Conservation (phyloP, 495 filamentous ascomycete species). For the Annulohypoxylon stygium region DNA sequence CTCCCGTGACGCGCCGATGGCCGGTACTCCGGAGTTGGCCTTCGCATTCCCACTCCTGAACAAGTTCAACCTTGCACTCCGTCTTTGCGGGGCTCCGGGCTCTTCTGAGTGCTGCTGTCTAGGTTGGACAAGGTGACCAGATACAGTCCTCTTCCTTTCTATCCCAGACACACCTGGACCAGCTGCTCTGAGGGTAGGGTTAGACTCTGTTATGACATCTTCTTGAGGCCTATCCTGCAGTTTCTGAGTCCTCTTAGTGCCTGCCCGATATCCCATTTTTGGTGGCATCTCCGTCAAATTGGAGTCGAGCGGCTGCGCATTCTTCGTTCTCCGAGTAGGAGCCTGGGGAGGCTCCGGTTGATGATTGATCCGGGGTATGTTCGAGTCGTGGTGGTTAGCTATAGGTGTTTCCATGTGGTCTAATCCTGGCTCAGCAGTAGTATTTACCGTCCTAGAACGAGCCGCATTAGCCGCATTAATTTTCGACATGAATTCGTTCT, state of each 20-base stretch:
- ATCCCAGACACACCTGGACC: constrained; percentile 50
- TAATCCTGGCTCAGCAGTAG: constrained; percentile 33
- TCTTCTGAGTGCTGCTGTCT: constrained; percentile 67
- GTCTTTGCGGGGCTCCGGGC: constrained; percentile 77
- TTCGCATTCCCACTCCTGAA: constrained; percentile 70
- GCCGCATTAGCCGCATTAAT: constrained; percentile 55
- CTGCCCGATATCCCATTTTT: constrained; percentile 69
- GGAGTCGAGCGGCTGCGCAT: constrained; percentile 66
- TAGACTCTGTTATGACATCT: constrained; percentile 39
- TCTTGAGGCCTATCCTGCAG: constrained; percentile 58
- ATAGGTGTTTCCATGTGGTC: constrained; percentile 61
- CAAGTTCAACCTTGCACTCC: constrained; percentile 78
- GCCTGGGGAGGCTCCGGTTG: constrained; percentile 74
- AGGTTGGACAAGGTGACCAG: constrained; percentile 79
- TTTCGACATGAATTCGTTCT: constrained; percentile 61
- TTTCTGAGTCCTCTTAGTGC: constrained; percentile 64
- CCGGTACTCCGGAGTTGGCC: constrained; percentile 72
- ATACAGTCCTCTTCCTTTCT: constrained; percentile 86
- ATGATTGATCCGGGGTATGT: constrained; percentile 49
- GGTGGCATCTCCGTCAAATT: constrained; percentile 72
- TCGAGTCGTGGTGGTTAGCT: constrained; percentile 51
- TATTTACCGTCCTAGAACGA: constrained; percentile 51
- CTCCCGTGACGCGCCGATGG: constrained; percentile 72
- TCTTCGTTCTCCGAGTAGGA: constrained; percentile 71
- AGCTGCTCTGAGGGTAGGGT: constrained; percentile 39